phyloP scores from a whole-genome alignment of 495 filamentous ascomycete genomes.

The Aspergillus bridgeri region DNA sequence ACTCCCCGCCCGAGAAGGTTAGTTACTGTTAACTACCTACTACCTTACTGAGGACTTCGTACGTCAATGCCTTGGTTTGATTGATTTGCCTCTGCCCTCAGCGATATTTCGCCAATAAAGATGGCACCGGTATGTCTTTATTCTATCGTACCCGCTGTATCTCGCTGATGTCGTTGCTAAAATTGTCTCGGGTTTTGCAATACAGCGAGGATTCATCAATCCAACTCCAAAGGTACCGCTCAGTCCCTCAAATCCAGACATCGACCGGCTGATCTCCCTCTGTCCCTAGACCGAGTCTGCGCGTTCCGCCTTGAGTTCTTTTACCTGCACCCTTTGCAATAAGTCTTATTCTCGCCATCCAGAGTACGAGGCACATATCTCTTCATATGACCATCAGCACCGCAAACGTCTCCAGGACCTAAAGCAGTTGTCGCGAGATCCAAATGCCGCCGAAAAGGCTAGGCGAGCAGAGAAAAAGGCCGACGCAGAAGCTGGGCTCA shows the following conservation, averaged over 20 bases:
- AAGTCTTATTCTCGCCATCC: constrained; percentile 61
- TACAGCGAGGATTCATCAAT: constrained; percentile 45
- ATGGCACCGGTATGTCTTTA: constrained; percentile 20
- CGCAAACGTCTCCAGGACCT: constrained; percentile 62
- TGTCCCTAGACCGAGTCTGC: constrained; percentile 71
- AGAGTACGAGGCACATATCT: constrained; percentile 61
- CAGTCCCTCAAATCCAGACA: background rate
- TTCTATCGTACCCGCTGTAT: background rate
- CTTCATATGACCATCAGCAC: constrained; percentile 60
- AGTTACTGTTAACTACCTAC: background rate
- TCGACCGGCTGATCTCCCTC: background rate
- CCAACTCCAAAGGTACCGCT: constrained; percentile 46
- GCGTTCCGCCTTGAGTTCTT: constrained; percentile 80
- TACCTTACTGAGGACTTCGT: too few species aligned
- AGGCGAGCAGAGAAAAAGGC: constrained; percentile 68
- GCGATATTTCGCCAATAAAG: background rate
- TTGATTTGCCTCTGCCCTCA: background rate
- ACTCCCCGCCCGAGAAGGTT: background rate
- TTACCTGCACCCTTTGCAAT: constrained; percentile 68
- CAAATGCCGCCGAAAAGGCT: constrained; percentile 56
- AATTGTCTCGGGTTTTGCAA: background rate
- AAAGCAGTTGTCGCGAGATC: constrained; percentile 58
- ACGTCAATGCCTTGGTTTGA: too few species aligned
- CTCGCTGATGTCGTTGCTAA: background rate
- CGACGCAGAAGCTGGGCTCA: constrained; percentile 51